Evolutionary conservation across 371 early-diverging fungal species (phyloP).

Genomic region (Mucor circinelloides): DNA sequence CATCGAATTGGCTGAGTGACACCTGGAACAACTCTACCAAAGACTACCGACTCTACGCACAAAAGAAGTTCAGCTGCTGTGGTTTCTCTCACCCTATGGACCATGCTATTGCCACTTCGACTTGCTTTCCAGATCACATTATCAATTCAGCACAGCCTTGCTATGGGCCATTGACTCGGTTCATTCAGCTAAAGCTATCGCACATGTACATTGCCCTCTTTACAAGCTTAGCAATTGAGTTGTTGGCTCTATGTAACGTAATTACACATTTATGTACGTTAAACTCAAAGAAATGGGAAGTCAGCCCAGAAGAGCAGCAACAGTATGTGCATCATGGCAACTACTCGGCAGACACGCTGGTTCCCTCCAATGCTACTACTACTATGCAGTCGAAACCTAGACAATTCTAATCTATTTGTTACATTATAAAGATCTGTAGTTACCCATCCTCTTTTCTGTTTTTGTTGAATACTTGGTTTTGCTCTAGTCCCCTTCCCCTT

Average conservation of each 20-base stretch:
- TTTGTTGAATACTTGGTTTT: not conserved
- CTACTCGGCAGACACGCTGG: constrained; percentile 14
- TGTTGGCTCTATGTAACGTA: constrained; percentile 38
- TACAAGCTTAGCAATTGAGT: constrained; percentile 34
- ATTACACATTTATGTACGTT: constrained; percentile 35
- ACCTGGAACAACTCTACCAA: constrained; percentile 32
- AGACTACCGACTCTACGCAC: constrained; percentile 36
- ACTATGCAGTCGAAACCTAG: constrained; percentile 12
- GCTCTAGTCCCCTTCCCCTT: not conserved
- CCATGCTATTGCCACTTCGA: constrained; percentile 27
- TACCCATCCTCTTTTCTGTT: not conserved
- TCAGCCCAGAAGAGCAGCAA: constrained; percentile 12
- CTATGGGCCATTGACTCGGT: constrained; percentile 26
- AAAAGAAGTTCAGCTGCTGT: constrained; percentile 44
- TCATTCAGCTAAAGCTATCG: constrained; percentile 25
- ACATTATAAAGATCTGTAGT: not conserved
- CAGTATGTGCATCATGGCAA: constrained; percentile 10
- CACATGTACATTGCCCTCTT: constrained; percentile 39
- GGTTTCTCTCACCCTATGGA: constrained; percentile 37
- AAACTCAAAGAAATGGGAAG: constrained; percentile 19
- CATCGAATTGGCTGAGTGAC: constrained; percentile 31
- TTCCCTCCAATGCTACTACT: not conserved
- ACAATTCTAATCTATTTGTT: not conserved
- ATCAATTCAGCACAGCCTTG: constrained; percentile 35
- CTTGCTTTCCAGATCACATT: constrained; percentile 28